Evolutionary conservation across 148 eudicot genomes (phyloP), one percentile per base, ranked within the genome.

Genomic region (Linanthus parryae): DNA sequence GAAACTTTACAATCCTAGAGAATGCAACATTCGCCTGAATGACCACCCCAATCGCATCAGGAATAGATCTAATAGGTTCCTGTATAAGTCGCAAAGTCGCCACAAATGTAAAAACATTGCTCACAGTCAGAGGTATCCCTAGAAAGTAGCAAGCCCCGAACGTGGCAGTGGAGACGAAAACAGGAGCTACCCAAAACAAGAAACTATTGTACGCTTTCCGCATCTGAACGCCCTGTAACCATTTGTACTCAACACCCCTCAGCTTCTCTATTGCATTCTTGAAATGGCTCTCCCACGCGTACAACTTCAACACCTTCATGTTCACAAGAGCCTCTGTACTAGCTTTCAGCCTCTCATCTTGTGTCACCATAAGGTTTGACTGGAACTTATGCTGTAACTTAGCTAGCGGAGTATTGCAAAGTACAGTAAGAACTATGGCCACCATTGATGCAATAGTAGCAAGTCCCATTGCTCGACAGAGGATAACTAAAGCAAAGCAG

Each of bases 21-120:
- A 81, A 91, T 5, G 98, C 81, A n/a, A 91, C 95, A 55, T 77
- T 81, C 4, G 95, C 95, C 73, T 91, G 95, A 62, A 91, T 86
- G 52, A 81, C 79, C 12, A 75, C 82, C 10, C 81, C 84, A 26
- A 91, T 71, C 27, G 83, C 95, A 60, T 91, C 98, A 11, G 98
- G 98, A 23, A 87, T 83, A 19, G 73, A 21, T 67, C 95, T 79
- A 20, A 91, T 56, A 12, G 98, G 94, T 2, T 91, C 98, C 67
- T 91, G 98, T 46, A 91, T 84, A 30, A 91, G 82, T 25, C 94
- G 80, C 33, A 91, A 68, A 0, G 95, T 78, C 17, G 98, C 94
- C 14, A 91, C 84, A 48, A 91, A 91, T 8, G 98, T 86, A 60
- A 91, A 91, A 28, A 91, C 95, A 42, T 88, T 91, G 55, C 83